A percentile compares a stretch with the other conserved stretches of the same genome.
Evolutionary conservation across 2,329 filamentous ascomycete species (phyloP).

Genomic region (Gaeumannomyces tritici): DNA sequence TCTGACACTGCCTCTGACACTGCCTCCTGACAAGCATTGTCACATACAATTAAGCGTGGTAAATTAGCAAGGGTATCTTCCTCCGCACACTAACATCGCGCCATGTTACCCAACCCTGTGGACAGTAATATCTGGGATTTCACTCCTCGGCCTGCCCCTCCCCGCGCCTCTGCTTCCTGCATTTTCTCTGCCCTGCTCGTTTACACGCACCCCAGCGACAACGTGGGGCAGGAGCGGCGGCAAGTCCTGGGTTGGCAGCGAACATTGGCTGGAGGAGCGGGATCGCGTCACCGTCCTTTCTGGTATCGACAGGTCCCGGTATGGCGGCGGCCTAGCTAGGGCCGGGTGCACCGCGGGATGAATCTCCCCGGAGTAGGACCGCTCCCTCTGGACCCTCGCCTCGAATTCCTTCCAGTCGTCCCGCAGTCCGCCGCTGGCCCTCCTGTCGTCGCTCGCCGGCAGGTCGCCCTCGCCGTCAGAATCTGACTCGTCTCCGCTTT

Average conservation of each 20-base stretch:
- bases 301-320: slow-evolving; percentile 9
- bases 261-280: not conserved
- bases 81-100: no score
- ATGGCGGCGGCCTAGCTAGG: not conserved
- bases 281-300: slow-evolving; percentile 4
- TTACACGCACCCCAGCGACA: not conserved
- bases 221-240: not conserved
- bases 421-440: slow-evolving; percentile 9
- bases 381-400: slow-evolving; percentile 16
- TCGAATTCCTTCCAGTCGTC: slow-evolving; percentile 29
- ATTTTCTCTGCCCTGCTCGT: not conserved
- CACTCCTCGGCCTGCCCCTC: not conserved
- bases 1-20: not conserved
- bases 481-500: slow-evolving; percentile 2
- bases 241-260: not conserved
- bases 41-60: not conserved
- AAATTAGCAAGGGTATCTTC: not conserved
- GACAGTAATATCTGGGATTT: not conserved
- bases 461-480: not conserved
- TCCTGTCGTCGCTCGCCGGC: not conserved
- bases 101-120: not conserved
- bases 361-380: slow-evolving; percentile 10
- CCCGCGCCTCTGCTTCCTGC: not conserved
- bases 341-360: slow-evolving; percentile 11
- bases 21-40: no score